Percentiles rank a stretch among this genome's conserved stretches.
These are phyloP conservation scores for Apocynum venetum DNA, from an alignment of 257 asterid species.

Conservation along the genomic window DNA sequence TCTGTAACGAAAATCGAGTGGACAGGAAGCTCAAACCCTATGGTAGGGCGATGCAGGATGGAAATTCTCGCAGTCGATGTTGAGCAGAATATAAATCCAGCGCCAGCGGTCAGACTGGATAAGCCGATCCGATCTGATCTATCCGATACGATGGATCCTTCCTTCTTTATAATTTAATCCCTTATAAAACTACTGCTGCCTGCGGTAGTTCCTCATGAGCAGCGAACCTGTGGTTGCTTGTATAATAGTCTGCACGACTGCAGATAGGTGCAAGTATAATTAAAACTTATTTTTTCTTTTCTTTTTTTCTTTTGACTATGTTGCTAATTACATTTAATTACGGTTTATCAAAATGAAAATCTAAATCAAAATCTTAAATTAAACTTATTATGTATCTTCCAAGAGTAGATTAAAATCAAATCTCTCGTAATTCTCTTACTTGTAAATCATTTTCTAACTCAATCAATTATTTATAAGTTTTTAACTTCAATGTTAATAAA, in stretches of 20 bases:
- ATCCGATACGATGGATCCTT: not conserved
- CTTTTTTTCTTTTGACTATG: too few species aligned
- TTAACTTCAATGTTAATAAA: too few species aligned
- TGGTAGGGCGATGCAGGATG: not conserved
- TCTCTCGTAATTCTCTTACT: too few species aligned
- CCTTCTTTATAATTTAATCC: not conserved
- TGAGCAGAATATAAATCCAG: not conserved
- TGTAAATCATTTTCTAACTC: too few species aligned
- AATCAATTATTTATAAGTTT: too few species aligned
- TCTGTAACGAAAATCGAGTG: not conserved
- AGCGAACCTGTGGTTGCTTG: not conserved
- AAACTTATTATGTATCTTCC: too few species aligned
- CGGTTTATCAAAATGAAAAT: too few species aligned
- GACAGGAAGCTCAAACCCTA: not conserved
- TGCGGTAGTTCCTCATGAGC: not conserved
- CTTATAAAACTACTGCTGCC: not conserved
- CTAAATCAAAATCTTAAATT: too few species aligned
- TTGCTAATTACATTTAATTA: too few species aligned
- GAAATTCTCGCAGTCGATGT: not conserved
- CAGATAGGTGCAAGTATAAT: not conserved
- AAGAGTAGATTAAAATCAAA: too few species aligned
- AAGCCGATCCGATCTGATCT: not conserved
- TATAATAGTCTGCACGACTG: not conserved
- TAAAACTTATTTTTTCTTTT: too few species aligned
- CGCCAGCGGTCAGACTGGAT: not conserved